A percentile compares a stretch with the other conserved stretches of the same genome.
phyloP scores from a whole-genome alignment of 1,284 basidiomycete genomes.

The Ceratobasidium sp. region DNA sequence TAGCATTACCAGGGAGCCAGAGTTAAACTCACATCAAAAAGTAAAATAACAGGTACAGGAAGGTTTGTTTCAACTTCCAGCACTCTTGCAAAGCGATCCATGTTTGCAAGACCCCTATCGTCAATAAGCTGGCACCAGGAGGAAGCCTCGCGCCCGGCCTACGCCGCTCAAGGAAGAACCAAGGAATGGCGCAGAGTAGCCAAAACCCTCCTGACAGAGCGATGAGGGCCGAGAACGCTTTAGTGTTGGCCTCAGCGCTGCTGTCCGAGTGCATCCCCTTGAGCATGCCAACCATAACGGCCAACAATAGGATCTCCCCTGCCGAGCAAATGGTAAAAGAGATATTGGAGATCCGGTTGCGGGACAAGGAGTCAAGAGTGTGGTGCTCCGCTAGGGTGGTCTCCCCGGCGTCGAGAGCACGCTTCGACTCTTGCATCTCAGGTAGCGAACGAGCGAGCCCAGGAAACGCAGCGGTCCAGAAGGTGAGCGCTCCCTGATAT shows the following conservation, averaged over 20 bases:
- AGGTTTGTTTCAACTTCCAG: constrained; percentile 79
- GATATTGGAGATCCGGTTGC: constrained; percentile 84
- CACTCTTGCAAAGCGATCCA: constrained; percentile 77
- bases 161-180: constrained; percentile 65
- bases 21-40: constrained; percentile 68
- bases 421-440: constrained; percentile 66
- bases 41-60: constrained; percentile 80
- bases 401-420: constrained; percentile 53
- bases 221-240: constrained; percentile 80
- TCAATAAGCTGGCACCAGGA: constrained; percentile 71
- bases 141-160: constrained; percentile 77
- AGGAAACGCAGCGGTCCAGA: constrained; percentile 89
- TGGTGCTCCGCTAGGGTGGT: constrained; percentile 66
- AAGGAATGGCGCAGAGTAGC: constrained; percentile 64
- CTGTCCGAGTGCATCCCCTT: constrained; percentile 74
- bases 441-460: constrained; percentile 77
- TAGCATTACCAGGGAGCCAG: not conserved
- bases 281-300: constrained; percentile 83
- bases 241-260: constrained; percentile 81
- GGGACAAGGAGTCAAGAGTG: constrained; percentile 72
- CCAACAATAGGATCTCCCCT: constrained; percentile 79
- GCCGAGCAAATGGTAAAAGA: constrained; percentile 80
- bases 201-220: constrained; percentile 82
- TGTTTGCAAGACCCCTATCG: constrained; percentile 78
- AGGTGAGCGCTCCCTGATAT: constrained; percentile 83